These are phyloP conservation scores for Magnusiomyces suaveolens DNA, from an alignment of 1,139 yeast genomes.

Conservation along the genomic window DNA sequence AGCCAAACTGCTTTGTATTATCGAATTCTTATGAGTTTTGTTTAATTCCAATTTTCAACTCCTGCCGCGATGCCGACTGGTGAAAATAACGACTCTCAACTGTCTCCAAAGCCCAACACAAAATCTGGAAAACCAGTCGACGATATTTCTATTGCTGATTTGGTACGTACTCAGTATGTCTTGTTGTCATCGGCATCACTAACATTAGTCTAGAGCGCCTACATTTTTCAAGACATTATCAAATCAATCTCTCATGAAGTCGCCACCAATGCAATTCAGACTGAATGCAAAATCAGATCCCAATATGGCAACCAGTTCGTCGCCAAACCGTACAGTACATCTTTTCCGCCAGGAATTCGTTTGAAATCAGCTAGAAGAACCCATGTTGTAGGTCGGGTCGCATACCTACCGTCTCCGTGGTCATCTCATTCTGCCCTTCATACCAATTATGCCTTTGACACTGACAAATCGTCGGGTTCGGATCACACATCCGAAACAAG, in stretches of 20 bases:
- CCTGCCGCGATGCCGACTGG: too few relatives aligned
- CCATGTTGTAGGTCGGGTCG: conserved; percentile 25
- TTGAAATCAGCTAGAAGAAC: conserved; percentile 17
- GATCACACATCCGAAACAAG: neutral
- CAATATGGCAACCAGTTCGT: conserved; percentile 26
- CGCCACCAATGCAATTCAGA: conserved; percentile 33
- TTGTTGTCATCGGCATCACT: too few relatives aligned
- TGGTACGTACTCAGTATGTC: too few relatives aligned
- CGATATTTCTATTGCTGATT: too few relatives aligned
- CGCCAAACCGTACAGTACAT: conserved; percentile 16
- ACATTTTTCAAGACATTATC: conserved; percentile 35
- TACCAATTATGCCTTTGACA: neutral
- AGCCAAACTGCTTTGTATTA: too few relatives aligned
- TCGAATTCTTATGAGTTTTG: too few relatives aligned
- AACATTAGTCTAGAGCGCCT: conserved; percentile 25
- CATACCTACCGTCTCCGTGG: conserved; percentile 30
- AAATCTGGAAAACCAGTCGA: too few relatives aligned
- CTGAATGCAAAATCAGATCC: conserved; percentile 33
- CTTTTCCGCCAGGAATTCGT: conserved; percentile 14
- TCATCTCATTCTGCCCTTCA: conserved; percentile 5
- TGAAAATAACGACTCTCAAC: too few relatives aligned
- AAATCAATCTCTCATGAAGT: conserved; percentile 38
- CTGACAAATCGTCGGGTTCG: neutral
- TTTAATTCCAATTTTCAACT: too few relatives aligned
- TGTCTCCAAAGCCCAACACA: too few relatives aligned